Conservation (phyloP, 345 rosid genomes). For the Kernera saxatilis region DNA sequence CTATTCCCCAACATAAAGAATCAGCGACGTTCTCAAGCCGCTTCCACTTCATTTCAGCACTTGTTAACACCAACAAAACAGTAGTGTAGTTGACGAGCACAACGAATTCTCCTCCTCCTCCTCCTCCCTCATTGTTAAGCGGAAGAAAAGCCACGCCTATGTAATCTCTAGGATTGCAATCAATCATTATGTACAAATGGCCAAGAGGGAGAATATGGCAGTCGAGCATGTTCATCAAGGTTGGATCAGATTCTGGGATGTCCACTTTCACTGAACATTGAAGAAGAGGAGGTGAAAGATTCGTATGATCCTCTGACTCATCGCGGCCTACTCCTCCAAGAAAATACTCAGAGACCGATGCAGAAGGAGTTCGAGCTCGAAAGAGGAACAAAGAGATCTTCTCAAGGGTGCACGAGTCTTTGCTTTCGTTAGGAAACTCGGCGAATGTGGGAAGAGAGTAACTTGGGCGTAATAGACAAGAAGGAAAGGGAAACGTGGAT, state of each 20-base stretch:
- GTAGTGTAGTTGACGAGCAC: background rate
- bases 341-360: background rate
- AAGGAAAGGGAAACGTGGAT: background rate
- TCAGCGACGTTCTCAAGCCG: background rate
- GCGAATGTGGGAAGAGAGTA: background rate
- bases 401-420: background rate
- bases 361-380: background rate
- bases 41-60: background rate
- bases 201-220: background rate
- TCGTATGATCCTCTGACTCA: background rate
- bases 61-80: background rate
- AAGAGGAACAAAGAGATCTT: slow-evolving; percentile 5
- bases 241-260: background rate
- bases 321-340: background rate
- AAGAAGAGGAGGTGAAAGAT: background rate
- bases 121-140: background rate
- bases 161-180: background rate
- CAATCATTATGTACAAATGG: background rate
- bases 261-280: slow-evolving; percentile 9
- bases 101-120: background rate
- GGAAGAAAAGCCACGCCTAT: background rate
- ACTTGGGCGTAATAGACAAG: background rate
- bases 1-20: background rate
- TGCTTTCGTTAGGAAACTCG: background rate
- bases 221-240: background rate